These are phyloP conservation scores for Arabis hirsuta DNA, from an alignment of 345 rosid genomes.

Conservation along the genomic window DNA sequence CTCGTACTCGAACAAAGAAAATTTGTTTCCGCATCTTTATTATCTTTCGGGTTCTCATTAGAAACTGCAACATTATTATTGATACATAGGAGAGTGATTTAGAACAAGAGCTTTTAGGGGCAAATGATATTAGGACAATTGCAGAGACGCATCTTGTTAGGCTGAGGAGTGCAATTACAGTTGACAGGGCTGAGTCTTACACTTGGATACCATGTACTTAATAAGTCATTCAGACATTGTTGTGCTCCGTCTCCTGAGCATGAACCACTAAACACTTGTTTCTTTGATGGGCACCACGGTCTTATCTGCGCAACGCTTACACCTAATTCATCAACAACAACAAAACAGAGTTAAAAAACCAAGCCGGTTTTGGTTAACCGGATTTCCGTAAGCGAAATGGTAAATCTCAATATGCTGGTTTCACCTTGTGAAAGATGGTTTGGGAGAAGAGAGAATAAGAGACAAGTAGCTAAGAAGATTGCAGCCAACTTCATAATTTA, in stretches of 20 bases:
- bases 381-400: conserved; percentile 9
- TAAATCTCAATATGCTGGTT: conserved; percentile 14
- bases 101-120: conserved; percentile 24
- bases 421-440: conserved; percentile 32
- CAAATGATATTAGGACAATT: conserved; percentile 39
- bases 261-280: conserved; percentile 33
- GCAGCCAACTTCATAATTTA: conserved; percentile 36
- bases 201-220: conserved; percentile 37
- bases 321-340: conserved; percentile 33
- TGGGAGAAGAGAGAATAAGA: conserved; percentile 37
- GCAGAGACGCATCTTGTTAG: conserved; percentile 27
- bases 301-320: conserved; percentile 22
- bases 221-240: conserved; percentile 41
- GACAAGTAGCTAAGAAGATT: conserved; percentile 29
- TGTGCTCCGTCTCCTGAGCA: conserved; percentile 35
- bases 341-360: neutral
- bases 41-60: neutral
- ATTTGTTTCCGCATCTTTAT: neutral
- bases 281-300: conserved; percentile 39
- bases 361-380: neutral
- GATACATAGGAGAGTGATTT: neutral
- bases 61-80: conserved; percentile 1
- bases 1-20: conserved; percentile 1
- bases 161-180: conserved; percentile 26
- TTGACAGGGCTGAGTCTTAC: conserved; percentile 38